Base-by-base conservation (phyloP, 495 filamentous ascomycete species). In the Lasiosphaeria miniovina region DNA sequence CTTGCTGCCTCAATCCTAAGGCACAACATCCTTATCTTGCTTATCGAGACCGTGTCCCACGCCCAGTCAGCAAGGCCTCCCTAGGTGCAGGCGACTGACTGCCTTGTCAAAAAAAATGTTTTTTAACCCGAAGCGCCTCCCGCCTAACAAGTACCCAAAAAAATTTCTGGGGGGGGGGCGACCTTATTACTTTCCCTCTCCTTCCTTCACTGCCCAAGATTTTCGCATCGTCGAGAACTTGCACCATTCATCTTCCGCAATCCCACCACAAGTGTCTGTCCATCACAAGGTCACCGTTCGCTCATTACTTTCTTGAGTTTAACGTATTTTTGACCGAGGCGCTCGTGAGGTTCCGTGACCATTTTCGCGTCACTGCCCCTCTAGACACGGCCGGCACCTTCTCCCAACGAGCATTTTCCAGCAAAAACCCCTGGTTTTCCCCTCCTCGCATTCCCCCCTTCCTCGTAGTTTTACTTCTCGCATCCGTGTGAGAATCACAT, bases 151-250 rank as follows among this genome's bases (percentile, higher is more conserved):
- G 8, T 46, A 46, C 43, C 12, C 54, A 59, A 65, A 57, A 65
- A 65, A 61, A 55, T 55, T 64, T 36, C 38, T 57, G 32, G 41
- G 40, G 62, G 41, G 40, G 62, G 62, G 53, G 61, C 31, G n/a
- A 55, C 54, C 63, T 54, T 48, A 50, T 38, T 43, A 36, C 41
- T 41, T 48, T 34, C 38, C 52, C 33, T 45, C 49, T 59, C 57
- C 38, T 35, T 41, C 36, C 32, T 36, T 46, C 36, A 31, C 54
- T 51, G 50, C 4, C 17, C 60, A 64, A 55, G 31, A 53, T 61
- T 59, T 59, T 58, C 51, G 35, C 45, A 34, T 49, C 54, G 49
- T 32, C 46, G 55, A 49, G 46, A 58, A 61, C 57, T 56, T 57
- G 46, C 36, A 59, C 52, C 41, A 41, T 36, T 12, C 54, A 56